Evolutionary conservation across 768 basidiomycete species (phyloP), one percentile per base, ranked within the genome.

Genomic region (Leccinum subgranulosum): DNA sequence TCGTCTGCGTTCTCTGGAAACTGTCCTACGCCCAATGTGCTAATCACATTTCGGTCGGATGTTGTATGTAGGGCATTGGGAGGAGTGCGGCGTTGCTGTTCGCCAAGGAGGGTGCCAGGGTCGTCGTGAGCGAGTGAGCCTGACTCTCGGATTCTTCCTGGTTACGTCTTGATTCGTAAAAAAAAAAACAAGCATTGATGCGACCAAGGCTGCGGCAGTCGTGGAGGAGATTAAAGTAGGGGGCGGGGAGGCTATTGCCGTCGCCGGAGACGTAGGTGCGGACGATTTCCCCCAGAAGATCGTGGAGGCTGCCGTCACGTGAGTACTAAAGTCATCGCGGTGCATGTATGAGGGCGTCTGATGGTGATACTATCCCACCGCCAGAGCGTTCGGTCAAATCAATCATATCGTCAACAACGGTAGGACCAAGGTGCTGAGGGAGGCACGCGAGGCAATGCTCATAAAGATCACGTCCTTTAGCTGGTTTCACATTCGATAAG

Each of bases 401-500:
- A 91, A 94, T 72, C 90, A 93, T 69, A 89, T 93, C 53, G 79
- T 93, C 31, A 92, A 92, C 74, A 93, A 93, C 60, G 86, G 84
- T 81, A 28, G 51, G 76, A 68, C 3, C 5, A n/a, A 3, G 9
- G 10, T 10, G 23, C 8, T 49, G 6, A 36, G 5, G 10, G 17
- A 36, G n/a, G n/a, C 11, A 14, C 29, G 4, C 2, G 15, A 15
- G 10, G n/a, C 17, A n/a, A 31, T 45, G 10, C 54, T 56, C 36
- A 60, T 53, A 47, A 43, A 41, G 51, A 33, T 41, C 48, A 6
- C 43, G 11, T 25, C 19, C 10, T 17, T 51, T 59, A 84, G 86
- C 87, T 49, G 87, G 85, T 49, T 90, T 90, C 75, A 90, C 88
- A 7, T 90, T 81, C 64, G 88, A 92, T 79, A 88, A 86, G 72